phyloP scores from a whole-genome alignment of 2,329 filamentous ascomycete species.

The Colletotrichum destructivum region DNA sequence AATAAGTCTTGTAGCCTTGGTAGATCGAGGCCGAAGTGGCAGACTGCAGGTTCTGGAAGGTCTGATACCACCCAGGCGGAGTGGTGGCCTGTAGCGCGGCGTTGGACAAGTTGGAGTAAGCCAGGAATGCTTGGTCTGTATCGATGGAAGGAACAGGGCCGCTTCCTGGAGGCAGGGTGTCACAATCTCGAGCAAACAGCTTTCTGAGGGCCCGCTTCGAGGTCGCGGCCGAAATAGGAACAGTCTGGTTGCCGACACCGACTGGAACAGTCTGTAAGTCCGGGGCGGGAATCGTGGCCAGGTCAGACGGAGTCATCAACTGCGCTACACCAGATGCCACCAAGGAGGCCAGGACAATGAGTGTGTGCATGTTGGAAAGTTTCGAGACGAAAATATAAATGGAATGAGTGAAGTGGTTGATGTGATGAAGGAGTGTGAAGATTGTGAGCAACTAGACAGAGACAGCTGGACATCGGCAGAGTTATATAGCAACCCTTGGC shows the following conservation, averaged over 20 bases:
- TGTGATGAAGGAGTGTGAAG: neutral
- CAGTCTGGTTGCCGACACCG: constrained; percentile 19
- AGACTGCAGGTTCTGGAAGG: constrained; percentile 32
- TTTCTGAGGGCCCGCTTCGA: neutral
- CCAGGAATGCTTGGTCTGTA: constrained; percentile 25
- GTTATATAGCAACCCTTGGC: neutral
- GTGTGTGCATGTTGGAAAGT: neutral
- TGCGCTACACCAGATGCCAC: constrained; percentile 9
- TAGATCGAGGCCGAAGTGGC: constrained; percentile 24
- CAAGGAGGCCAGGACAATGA: constrained; percentile 1
- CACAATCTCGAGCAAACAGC: constrained; percentile 14
- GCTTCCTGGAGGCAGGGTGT: constrained; percentile 2
- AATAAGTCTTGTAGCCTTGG: constrained; percentile 24
- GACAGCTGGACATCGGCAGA: neutral
- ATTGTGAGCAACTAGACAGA: neutral
- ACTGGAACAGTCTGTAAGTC: constrained; percentile 8
- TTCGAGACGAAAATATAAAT: neutral
- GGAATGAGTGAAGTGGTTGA: neutral
- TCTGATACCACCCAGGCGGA: constrained; percentile 28
- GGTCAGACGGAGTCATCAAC: constrained; percentile 10
- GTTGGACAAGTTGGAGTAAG: constrained; percentile 1
- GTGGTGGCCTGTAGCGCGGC: constrained; percentile 9
- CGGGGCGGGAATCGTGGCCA: constrained; percentile 11
- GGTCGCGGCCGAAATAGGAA: constrained; percentile 13
- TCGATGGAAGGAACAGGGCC: constrained; percentile 19